Evolutionary conservation across 768 basidiomycete genomes (phyloP), one percentile per base, ranked within the genome.

Genomic region (Leccinellum albellum): DNA sequence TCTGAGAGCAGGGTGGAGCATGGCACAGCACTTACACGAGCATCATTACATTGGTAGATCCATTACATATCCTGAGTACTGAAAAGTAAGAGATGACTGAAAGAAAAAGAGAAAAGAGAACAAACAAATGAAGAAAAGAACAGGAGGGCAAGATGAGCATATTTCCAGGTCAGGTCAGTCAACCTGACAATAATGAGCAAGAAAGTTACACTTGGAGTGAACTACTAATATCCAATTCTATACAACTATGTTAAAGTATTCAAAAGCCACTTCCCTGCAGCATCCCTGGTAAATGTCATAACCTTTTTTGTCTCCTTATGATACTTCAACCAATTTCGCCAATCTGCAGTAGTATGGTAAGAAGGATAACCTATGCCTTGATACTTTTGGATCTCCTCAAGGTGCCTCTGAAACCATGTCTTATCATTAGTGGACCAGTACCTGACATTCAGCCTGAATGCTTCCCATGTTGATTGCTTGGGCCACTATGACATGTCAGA

Each of bases 351-450:
- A 40, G 42, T 20, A 52, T 33, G 10, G 26, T 13, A 55, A 2
- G n/a, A 13, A 21, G 49, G 32, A 3, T 3, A 0, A 2, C 45
- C 35, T 31, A n/a, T 15, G 23, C 50, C 35, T 31, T 4, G 6
- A 24, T 51, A 57, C 3, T 31, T 20, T 1, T 15, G 8, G 1
- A 53, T 52, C 2, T 35, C 14, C 4, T 54, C 2, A 10, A 57
- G 56, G 20, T 48, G 56, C 45, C 33, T 53, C 23, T 57, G 35
- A 5, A 48, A 57, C 45, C 50, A 57, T 1, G 12, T 3, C n/a
- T 57, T 24, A 0, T 37, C 33, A 3, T 57, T 51, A 15, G 17
- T 10, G 12, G 45, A 57, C 56, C 50, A 56, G n/a, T 56, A 56
- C 1, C 51, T 45, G 2, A 44, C 33, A 7, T 53, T 31, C 14